Percentiles rank a stretch among this genome's conserved stretches.
phyloP scores from a whole-genome alignment of 23 red algal species.

The Rhodosorus marinus region DNA sequence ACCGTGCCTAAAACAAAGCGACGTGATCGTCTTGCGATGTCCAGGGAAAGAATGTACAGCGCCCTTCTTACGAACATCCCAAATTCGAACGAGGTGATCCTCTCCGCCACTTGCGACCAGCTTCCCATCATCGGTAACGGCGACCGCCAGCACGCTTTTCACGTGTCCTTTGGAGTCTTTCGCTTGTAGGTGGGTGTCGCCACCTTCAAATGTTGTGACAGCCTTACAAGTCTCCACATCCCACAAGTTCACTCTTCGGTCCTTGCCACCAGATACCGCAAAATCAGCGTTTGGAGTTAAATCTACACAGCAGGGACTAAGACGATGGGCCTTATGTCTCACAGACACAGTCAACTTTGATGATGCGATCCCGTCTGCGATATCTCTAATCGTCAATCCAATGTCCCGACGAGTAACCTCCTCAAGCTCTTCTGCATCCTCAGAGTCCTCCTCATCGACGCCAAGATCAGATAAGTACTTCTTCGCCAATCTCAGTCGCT shows the following conservation, averaged over 20 bases:
- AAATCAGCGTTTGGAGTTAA: not conserved
- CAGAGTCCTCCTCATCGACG: not conserved
- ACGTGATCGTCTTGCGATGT: constrained; percentile 35
- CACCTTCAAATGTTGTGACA: not conserved
- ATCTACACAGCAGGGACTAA: constrained; percentile 1
- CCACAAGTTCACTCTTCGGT: constrained; percentile 25
- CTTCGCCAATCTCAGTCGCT: not conserved
- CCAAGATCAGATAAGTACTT: not conserved
- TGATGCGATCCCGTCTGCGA: not conserved
- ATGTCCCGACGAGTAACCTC: not conserved
- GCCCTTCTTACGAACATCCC: constrained; percentile 21
- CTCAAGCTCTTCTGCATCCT: not conserved
- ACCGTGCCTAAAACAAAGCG: constrained; percentile 21
- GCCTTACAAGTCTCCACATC: constrained; percentile 22
- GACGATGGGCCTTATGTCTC: not conserved
- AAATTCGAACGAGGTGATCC: constrained; percentile 38
- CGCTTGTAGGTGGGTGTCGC: too few relatives aligned
- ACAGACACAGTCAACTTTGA: not conserved
- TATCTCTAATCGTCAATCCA: not conserved
- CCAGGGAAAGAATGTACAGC: constrained; percentile 14
- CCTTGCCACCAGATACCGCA: constrained; percentile 26
- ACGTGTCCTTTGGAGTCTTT: constrained; percentile 40
- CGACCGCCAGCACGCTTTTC: constrained; percentile 21
- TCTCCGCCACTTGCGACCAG: constrained; percentile 13
- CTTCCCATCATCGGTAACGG: constrained; percentile 27